A percentile compares a stretch with the other conserved stretches of the same genome.
Conservation (phyloP, 2,329 filamentous ascomycete genomes). For the Pseudocercospora crystallina region DNA sequence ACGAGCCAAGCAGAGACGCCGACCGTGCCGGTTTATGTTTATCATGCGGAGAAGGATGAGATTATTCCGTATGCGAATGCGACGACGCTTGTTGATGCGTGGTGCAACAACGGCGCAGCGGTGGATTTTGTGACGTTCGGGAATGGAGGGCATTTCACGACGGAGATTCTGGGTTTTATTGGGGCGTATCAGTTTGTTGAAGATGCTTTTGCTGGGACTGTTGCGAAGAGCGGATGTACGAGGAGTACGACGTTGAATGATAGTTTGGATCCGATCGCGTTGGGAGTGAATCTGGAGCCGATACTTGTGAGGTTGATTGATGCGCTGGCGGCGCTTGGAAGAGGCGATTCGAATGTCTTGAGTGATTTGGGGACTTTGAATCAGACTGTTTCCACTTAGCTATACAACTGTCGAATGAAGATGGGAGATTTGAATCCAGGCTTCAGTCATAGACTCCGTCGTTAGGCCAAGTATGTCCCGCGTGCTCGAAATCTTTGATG, state of each 20-base stretch:
- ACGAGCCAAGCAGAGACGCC: conserved; percentile 25
- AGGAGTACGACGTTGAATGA: conserved; percentile 18
- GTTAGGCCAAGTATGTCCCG: too few species aligned
- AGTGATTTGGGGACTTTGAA: neutral
- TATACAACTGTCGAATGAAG: too few species aligned
- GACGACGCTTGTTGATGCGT: conserved; percentile 23
- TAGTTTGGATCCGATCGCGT: conserved; percentile 24
- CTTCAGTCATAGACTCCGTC: too few species aligned
- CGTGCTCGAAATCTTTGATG: too few species aligned
- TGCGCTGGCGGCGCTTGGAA: conserved; percentile 21
- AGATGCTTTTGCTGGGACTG: conserved; percentile 26
- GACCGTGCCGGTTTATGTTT: conserved; percentile 30
- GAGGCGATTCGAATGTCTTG: conserved; percentile 22
- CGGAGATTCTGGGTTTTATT: conserved; percentile 28
- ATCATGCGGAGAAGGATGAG: conserved; percentile 30
- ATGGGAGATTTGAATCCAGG: too few species aligned
- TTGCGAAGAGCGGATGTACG: conserved; percentile 22
- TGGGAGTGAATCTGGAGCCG: conserved; percentile 30
- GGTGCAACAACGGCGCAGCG: conserved; percentile 30
- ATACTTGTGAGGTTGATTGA: conserved; percentile 25
- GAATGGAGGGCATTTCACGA: conserved; percentile 29
- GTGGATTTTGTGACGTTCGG: conserved; percentile 30
- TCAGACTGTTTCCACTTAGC: too few species aligned
- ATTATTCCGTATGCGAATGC: conserved; percentile 33
- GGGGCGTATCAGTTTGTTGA: conserved; percentile 27